Base-by-base conservation (phyloP, 176 grass and related monocot genomes). In the Paspalum vaginatum region DNA sequence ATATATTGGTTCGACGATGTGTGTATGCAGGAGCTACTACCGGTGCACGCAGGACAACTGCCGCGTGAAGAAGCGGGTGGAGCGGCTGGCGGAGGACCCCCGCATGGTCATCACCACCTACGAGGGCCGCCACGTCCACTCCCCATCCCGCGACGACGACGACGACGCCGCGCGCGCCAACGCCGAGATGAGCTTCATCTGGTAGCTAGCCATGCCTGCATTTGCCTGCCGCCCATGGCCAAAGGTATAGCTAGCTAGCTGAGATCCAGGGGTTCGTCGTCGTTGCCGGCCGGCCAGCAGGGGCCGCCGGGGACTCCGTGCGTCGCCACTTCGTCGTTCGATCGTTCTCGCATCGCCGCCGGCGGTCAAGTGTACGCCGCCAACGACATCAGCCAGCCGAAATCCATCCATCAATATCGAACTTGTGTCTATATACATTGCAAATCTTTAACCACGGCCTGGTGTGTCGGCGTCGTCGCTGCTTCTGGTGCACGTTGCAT, bases 21-120 rank as follows among this genome's bases (percentile, higher is more conserved):
- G 8, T 77, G 21, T 7, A 54, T 68, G 83, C 72, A 97, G 93
- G 90, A 97, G 93, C 88, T 97, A 97, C 76, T 97, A 97, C 70
- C 80, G 93, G 22, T 97, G 93, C 77, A 93, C 93, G 16, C 90
- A 93, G 81, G 90, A 93, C 71, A 93, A 82, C 55, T 97, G 93
- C 63, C 80, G 83, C 43, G 93, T 97, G 85, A 97, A 97, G 86
- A 97, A 97, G 79, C 81, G 93, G 20, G 91, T 97, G 61, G 93
- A 97, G 85, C 82, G 93, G 79, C 81, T 91, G 48, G 90, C 88
- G 26, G 93, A 93, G 60, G 93, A 97, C 71, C 93, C 93, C 1
- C 78, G 90, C 71, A 93, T 97, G 93, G 93, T 97, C 48, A 93
- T 97, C 86, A 97, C 93, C 61, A 93, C 93, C 58, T 97, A 97